phyloP scores from a whole-genome alignment of 768 basidiomycete species.

The Pisolithus tinctorius region DNA sequence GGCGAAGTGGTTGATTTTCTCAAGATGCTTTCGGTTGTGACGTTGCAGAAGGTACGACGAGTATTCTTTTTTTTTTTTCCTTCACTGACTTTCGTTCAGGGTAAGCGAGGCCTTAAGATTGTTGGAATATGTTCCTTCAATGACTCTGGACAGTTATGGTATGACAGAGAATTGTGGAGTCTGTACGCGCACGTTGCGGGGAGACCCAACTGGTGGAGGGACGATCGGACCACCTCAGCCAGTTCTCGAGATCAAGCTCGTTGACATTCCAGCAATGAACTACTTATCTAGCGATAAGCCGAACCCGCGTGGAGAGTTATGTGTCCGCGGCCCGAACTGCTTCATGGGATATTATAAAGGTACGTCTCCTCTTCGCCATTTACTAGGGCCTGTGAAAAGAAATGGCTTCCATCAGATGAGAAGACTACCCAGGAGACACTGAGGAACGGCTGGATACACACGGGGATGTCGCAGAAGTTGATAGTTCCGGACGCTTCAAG shows the following conservation, averaged over 20 bases:
- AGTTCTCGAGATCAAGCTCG: conserved; percentile 73
- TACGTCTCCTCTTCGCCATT: conserved; percentile 43
- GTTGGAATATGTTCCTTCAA: not conserved
- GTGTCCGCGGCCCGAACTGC: conserved; percentile 56
- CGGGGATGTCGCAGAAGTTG: conserved; percentile 87
- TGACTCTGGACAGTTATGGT: conserved; percentile 50
- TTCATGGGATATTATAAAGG: conserved; percentile 76
- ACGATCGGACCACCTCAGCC: conserved; percentile 79
- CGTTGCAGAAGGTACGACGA: conserved; percentile 60
- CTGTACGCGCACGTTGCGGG: conserved; percentile 46
- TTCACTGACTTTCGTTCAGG: conserved; percentile 25
- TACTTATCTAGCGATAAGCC: conserved; percentile 86
- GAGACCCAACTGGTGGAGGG: conserved; percentile 62
- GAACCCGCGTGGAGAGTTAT: conserved; percentile 85
- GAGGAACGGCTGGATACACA: conserved; percentile 87
- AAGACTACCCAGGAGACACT: conserved; percentile 75
- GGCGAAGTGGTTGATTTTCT: conserved; percentile 85
- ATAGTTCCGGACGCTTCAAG: conserved; percentile 70
- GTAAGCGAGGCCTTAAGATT: conserved; percentile 28
- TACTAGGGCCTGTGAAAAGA: conserved; percentile 48
- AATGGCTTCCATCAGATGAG: conserved; percentile 45
- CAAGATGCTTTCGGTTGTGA: conserved; percentile 75
- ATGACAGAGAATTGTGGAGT: conserved; percentile 83
- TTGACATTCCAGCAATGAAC: conserved; percentile 86
- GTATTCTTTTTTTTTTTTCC: not conserved